Base-by-base conservation (phyloP, 805 yeast species). In the Ogataea sp. region DNA sequence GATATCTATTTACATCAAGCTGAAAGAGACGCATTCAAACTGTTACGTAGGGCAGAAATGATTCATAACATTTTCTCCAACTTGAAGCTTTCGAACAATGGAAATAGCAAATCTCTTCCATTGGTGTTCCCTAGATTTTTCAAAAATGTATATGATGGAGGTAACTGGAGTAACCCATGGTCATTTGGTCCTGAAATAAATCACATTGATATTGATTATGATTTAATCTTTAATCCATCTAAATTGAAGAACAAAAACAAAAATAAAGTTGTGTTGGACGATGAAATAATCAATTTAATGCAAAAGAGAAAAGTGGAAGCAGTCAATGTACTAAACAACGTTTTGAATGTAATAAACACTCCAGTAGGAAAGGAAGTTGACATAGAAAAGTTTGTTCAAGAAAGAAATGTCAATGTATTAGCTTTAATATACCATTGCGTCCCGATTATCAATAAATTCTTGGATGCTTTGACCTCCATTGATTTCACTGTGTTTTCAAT, bases 81-180 rank as follows among this genome's bases (percentile, higher is more conserved):
- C 16, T 13, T 56, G 20, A 46, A 47, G 18, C 41, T 46, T 10
- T 20, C 43, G 4, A 20, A 24, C 11, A 46, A 44, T 6, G 41
- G 42, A 15, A 44, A 52, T 31, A 41, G 55, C 2, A 33, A 48
- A 36, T 38, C 59, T 14, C 44, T 80, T 27, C 93, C 90, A 0
- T 82, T 81, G 52, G 61, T 79, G 2, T 75, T 78, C 46, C 88
- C 93, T 8, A 66, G 93, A 43, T 80, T 83, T 49, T 59, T 83
- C 16, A 67, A 71, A 32, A 77, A 78, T 23, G 75, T 73, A 39
- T 83, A 78, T 54, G 78, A 78, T 48, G 90, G 88, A 15, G 90
- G 89, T n/a, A 78, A 80, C 43, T 83, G 88, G 81, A 71, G 75
- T 36, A 82, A 81, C 49, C 85, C 84, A 20, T 80, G 80, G 47